Conservation (phyloP, 163 green algal genomes). For the Chloromonas sp. region DNA sequence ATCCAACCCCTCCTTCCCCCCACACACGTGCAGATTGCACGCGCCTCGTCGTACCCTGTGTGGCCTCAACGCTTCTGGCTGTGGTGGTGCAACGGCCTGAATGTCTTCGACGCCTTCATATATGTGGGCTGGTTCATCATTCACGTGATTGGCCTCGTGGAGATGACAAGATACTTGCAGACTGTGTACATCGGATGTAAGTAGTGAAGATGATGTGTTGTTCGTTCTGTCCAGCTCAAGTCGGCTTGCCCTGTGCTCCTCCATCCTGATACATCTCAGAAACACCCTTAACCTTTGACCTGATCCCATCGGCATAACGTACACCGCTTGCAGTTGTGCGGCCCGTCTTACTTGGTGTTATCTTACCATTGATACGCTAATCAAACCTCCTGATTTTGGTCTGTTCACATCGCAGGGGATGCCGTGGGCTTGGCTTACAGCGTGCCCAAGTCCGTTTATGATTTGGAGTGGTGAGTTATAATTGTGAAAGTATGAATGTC, state of each 20-base stretch:
- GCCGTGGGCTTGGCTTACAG: background rate
- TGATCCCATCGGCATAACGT: no score
- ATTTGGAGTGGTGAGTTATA: background rate
- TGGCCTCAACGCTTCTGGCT: background rate
- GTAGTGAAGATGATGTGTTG: no score
- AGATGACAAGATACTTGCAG: background rate
- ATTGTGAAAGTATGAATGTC: background rate
- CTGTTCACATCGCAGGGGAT: background rate
- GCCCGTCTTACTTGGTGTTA: no score
- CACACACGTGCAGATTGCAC: background rate
- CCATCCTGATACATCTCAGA: no score
- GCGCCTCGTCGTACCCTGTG: background rate
- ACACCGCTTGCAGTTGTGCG: no score
- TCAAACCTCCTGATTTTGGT: no score
- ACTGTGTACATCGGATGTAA: no score
- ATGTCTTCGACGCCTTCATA: background rate
- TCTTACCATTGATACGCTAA: no score
- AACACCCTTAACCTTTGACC: no score
- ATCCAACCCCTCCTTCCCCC: no score
- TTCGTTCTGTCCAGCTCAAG: no score
- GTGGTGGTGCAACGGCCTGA: background rate
- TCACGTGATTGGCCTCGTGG: background rate
- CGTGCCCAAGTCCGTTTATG: background rate
- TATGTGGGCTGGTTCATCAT: background rate
- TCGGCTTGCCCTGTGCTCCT: no score